These are phyloP conservation scores for Haplographium delicatum DNA, from an alignment of 495 filamentous ascomycete genomes.

Conservation along the genomic window DNA sequence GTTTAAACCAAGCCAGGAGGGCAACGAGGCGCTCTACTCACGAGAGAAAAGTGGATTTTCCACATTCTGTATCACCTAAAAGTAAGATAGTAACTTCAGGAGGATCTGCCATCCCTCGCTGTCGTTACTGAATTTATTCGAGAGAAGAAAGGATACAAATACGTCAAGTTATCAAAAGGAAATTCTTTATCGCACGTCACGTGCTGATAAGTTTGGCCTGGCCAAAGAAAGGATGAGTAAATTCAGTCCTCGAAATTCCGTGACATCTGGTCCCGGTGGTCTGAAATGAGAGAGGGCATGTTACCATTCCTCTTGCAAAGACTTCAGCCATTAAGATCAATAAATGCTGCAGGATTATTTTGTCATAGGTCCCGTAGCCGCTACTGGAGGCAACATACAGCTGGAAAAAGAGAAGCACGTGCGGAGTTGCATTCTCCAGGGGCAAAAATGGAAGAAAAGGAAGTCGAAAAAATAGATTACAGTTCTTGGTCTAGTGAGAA, in stretches of 20 bases:
- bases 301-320: neutral
- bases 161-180: neutral
- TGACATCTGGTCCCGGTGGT: no score
- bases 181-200: conserved; percentile 11
- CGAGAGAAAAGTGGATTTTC: conserved; percentile 88
- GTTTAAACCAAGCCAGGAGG: no score
- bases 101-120: conserved; percentile 14
- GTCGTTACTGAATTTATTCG: neutral
- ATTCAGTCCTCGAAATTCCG: no score
- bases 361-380: conserved; percentile 13
- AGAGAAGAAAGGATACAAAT: conserved; percentile 2
- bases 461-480: conserved; percentile 23
- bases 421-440: neutral
- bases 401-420: conserved; percentile 7
- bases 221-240: no score
- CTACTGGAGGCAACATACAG: conserved; percentile 4
- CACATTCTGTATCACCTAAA: conserved; percentile 73
- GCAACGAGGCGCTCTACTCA: conserved; percentile 39
- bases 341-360: neutral
- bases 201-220: conserved; percentile 23
- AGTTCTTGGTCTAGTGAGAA: conserved; percentile 57
- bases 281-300: conserved; percentile 16
- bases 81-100: conserved; percentile 64
- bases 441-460: conserved; percentile 4
- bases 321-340: conserved; percentile 1